A percentile compares a stretch with the other conserved stretches of the same genome.
These are phyloP conservation scores for Solioccasus polychromus DNA, from an alignment of 768 basidiomycete species.

Conservation along the genomic window DNA sequence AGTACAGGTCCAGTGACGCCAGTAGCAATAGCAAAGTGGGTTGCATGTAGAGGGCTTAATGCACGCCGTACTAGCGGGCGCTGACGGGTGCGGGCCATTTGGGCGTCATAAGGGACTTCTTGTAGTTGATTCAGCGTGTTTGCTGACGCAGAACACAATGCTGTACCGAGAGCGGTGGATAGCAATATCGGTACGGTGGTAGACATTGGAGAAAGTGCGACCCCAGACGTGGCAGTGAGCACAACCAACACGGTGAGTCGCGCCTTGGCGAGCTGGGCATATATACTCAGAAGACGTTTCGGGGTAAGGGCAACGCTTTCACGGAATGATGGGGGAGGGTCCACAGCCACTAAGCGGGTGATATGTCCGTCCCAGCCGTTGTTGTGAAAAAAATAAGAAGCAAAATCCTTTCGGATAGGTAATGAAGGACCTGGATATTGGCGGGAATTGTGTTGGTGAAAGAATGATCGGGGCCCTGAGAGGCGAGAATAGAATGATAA, in stretches of 20 bases:
- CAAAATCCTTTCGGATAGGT: constrained; percentile 27
- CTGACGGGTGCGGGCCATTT: constrained; percentile 88
- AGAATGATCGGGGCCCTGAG: constrained; percentile 5
- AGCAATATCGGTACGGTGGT: constrained; percentile 81
- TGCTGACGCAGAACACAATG: constrained; percentile 88
- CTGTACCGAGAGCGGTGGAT: constrained; percentile 84
- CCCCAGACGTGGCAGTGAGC: constrained; percentile 86
- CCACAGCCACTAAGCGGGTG: constrained; percentile 13
- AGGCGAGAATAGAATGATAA: constrained; percentile 9
- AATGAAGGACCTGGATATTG: constrained; percentile 1
- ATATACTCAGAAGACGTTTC: constrained; percentile 56
- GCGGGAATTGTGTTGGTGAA: not conserved
- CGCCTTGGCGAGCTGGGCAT: constrained; percentile 80
- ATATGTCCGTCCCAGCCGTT: constrained; percentile 42
- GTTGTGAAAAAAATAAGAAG: constrained; percentile 68
- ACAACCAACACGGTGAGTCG: constrained; percentile 82
- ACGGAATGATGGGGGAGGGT: constrained; percentile 30
- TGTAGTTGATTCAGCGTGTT: constrained; percentile 94
- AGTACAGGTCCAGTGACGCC: constrained; percentile 77
- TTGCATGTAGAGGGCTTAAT: constrained; percentile 83
- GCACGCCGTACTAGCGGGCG: constrained; percentile 83
- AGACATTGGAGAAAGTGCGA: constrained; percentile 89
- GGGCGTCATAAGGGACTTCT: constrained; percentile 94
- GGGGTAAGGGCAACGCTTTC: constrained; percentile 45
- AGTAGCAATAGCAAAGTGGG: constrained; percentile 71